Percentiles rank a stretch among this genome's conserved stretches.
Evolutionary conservation across 2,329 filamentous ascomycete species (phyloP).

Genomic region (Aspergillus sp.): DNA sequence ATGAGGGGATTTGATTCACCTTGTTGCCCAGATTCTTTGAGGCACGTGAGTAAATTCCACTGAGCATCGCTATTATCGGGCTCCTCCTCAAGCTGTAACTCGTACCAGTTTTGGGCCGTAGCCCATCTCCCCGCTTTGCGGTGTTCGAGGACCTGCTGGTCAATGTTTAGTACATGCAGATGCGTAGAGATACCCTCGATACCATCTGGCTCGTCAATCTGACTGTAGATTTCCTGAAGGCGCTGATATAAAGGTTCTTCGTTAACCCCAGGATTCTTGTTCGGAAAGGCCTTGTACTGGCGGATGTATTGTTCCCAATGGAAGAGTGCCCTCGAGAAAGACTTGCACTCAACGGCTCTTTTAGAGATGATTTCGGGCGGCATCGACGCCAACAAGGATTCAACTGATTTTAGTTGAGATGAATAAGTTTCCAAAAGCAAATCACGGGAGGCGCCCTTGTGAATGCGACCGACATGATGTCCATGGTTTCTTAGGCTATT

Average conservation of each 20-base stretch:
- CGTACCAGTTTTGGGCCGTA: constrained; percentile 96
- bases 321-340: constrained; percentile 87
- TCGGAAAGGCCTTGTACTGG: constrained; percentile 46
- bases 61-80: constrained; percentile 77
- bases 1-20: constrained; percentile 48
- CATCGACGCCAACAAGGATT: constrained; percentile 68
- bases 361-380: constrained; percentile 73
- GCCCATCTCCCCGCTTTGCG: constrained; percentile 91
- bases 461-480: constrained; percentile 27
- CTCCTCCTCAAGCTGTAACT: constrained; percentile 78
- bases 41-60: constrained; percentile 77
- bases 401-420: constrained; percentile 61
- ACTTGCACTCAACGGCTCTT: constrained; percentile 88
- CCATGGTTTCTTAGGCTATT: constrained; percentile 30
- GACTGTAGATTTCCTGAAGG: constrained; percentile 89
- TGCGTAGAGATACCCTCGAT: constrained; percentile 92
- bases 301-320: constrained; percentile 91
- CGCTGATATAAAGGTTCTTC: constrained; percentile 68
- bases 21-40: constrained; percentile 94
- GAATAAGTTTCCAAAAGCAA: constrained; percentile 32
- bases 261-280: constrained; percentile 53
- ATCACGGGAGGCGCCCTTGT: constrained; percentile 29
- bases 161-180: constrained; percentile 80
- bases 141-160: constrained; percentile 91
- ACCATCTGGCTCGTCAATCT: constrained; percentile 96